Base-by-base conservation (phyloP, 1,139 yeast genomes). In the Sugiyamaella paludigena region DNA sequence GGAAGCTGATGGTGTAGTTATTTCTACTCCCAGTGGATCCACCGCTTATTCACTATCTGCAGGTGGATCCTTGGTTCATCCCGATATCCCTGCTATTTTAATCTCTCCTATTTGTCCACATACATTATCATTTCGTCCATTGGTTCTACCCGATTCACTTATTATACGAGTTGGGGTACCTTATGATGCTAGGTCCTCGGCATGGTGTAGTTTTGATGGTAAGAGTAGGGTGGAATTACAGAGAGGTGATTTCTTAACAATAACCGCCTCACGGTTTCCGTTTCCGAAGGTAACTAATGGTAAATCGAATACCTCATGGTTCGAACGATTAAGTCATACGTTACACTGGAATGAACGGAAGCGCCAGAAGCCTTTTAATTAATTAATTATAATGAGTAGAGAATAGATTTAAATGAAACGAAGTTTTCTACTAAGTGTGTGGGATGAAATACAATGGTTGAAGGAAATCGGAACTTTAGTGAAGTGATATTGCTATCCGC, bases 1-100 rank as follows among this genome's bases (percentile, higher is more conserved):
- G 33, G 85, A 86, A 15, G 95, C 94, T 0, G 96, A 88, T 65
- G 96, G 96, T 1, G 73, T 87, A 9, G 84, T 85, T 7, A 81
- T 87, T 50, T 81, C 94, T 10, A 85, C 96, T 0, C 96, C 96
- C 11, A 86, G 95, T 1, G 96, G 96, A 0, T 87, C 95, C 5
- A 88, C 96, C 0, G 96, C 96, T 0, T 88, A 88, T 66, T 85
- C 95, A 0, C 73, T 88, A 50, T 80, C 88, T 12, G 84, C 95
- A 0, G 96, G 96, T 5, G 96, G 96, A 1, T 82, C 95, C 8
- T 79, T 88, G 41, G 89, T 86, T 5, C 95, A 88, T 61, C 96
- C 96, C 0, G 80, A 81, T 50, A 87, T 87, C 10, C 88, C 89
- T 7, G 88, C 92, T 46, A 83, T 87, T 36, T 69, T 87, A 43